phyloP scores from a whole-genome alignment of 176 grass and related monocot genomes.

The Rhipidocladum racemiflorum region DNA sequence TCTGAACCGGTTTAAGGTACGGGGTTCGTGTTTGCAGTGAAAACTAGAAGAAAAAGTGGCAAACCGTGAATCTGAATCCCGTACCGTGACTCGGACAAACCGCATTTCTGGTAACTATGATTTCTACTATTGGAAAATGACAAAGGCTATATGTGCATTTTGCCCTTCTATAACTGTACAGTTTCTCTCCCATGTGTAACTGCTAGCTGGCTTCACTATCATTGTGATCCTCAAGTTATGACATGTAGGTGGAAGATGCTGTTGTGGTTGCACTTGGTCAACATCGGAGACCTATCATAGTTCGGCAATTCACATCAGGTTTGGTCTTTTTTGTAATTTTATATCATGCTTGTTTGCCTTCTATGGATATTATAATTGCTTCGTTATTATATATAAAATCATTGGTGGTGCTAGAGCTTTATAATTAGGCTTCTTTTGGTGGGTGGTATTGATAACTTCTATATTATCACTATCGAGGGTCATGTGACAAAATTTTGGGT shows the following conservation, averaged over 20 bases:
- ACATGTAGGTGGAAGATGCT: conserved; percentile 89
- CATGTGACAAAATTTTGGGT: background rate
- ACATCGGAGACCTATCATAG: conserved; percentile 76
- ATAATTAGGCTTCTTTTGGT: background rate
- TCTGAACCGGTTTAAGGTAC: no score
- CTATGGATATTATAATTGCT: background rate
- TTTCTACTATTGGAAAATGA: conserved; percentile 5
- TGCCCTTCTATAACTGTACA: background rate
- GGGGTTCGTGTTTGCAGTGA: no score
- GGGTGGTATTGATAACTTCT: background rate
- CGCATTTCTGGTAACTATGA: no score
- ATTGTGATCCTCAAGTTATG: conserved; percentile 11
- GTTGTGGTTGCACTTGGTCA: conserved; percentile 92
- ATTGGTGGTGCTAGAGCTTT: background rate
- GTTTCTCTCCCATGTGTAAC: background rate
- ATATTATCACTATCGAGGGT: background rate
- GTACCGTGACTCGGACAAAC: no score
- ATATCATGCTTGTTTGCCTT: conserved; percentile 12
- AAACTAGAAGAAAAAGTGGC: no score
- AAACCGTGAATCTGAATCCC: no score
- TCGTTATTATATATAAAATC: conserved; percentile 2
- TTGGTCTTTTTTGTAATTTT: conserved; percentile 23
- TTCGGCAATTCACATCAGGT: conserved; percentile 97
- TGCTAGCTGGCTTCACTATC: conserved; percentile 22
- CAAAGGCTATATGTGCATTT: conserved; percentile 1